Base-by-base conservation (phyloP, 345 rosid species). In the Citrus trifoliata region DNA sequence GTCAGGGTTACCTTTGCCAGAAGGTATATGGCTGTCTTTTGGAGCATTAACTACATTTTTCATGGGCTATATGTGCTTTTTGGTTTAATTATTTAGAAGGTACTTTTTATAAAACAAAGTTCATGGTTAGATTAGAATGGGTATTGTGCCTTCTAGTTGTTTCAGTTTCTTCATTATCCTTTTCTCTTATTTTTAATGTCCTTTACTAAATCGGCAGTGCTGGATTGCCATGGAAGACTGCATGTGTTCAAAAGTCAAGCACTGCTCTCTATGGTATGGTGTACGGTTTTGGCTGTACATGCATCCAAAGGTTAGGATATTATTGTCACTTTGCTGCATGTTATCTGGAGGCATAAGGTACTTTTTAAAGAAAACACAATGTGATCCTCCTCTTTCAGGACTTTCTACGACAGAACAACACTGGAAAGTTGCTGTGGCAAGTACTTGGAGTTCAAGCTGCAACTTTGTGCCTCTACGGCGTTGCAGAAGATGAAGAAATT, bases 201-300 rank as follows among this genome's bases (percentile, higher is more conserved):
- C 48, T 72, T 65, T 53, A 30, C 37, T 18, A 70, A 46, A 78
- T 79, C 77, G 85, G 81, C 90, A 96, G 98, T 94, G 99, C 79
- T 96, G 99, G 97, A 97, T 96, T 88, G 89, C 98, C 74, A 67
- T 84, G 88, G 97, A 91, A 80, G 99, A 96, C 82, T 96, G 98
- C 61, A 96, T 91, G 98, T 91, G 99, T 79, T 87, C 89, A 32
- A 85, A 85, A 80, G 78, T 96, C 58, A 85, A 84, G 87, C 88
- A 88, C 22, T 88, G 84, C 62, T 70, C 86, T 67, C 80, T 96
- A 22, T 91, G 95, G 97, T 82, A 80, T 75, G 90, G 88, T 71
- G 84, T 96, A 37, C 90, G 88, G 10, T 93, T 94, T 84, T 96
- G 99, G 99, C 72, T 96, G 71, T 96, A 96, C 78, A 94, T 96